A percentile compares a stretch with the other conserved stretches of the same genome.
These are phyloP conservation scores for Agroathelia rolfsii DNA, from an alignment of 1,284 basidiomycete genomes.

Conservation along the genomic window DNA sequence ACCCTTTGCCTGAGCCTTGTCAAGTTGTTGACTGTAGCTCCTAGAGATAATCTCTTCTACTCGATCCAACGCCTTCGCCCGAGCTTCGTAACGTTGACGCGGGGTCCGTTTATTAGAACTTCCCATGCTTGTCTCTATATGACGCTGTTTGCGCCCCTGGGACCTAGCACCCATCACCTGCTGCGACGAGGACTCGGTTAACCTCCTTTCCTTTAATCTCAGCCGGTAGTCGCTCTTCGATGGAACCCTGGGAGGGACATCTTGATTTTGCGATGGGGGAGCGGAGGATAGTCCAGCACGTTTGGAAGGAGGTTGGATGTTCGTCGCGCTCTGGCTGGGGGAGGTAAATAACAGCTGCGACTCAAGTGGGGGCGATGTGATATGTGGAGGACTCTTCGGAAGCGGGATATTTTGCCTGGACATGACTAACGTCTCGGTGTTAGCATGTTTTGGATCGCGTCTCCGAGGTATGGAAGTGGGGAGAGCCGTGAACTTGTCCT, in stretches of 20 bases:
- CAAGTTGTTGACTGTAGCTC: slow-evolving; percentile 13
- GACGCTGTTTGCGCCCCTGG: too few relatives aligned
- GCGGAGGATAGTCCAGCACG: neutral
- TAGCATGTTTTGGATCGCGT: too few relatives aligned
- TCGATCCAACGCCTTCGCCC: neutral
- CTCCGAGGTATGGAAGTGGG: too few relatives aligned
- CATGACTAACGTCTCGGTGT: too few relatives aligned
- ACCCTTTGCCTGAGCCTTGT: too few relatives aligned
- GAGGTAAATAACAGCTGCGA: slow-evolving; percentile 20
- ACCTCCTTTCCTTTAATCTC: neutral
- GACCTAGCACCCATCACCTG: slow-evolving; percentile 17
- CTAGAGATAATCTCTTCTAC: slow-evolving; percentile 17
- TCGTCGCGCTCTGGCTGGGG: too few relatives aligned
- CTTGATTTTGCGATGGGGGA: neutral
- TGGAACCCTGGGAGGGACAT: slow-evolving; percentile 5
- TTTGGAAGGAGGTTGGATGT: too few relatives aligned
- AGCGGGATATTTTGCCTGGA: too few relatives aligned
- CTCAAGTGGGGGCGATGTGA: slow-evolving; percentile 23
- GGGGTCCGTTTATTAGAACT: too few relatives aligned
- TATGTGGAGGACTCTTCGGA: slow-evolving; percentile 18
- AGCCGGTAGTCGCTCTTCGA: neutral
- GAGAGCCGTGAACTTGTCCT: too few relatives aligned
- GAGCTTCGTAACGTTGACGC: neutral
- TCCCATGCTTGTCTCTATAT: too few relatives aligned
- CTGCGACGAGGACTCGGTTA: slow-evolving; percentile 15